phyloP scores from a whole-genome alignment of 2,329 filamentous ascomycete species.

The Chaetomiaceae sp. region DNA sequence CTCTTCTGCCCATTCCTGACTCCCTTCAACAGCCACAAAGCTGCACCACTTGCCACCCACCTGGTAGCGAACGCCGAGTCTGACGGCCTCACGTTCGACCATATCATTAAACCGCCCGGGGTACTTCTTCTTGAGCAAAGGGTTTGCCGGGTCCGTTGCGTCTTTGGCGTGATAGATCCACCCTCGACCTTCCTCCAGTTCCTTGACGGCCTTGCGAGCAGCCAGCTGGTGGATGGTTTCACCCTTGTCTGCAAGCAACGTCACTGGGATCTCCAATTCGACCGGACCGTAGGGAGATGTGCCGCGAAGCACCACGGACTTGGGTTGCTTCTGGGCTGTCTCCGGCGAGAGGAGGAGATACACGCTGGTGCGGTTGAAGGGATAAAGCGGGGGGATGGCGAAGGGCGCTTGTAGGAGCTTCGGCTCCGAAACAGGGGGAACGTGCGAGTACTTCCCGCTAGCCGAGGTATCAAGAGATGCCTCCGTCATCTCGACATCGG shows the following conservation, averaged over 20 bases:
- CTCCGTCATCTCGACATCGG: conserved; percentile 35
- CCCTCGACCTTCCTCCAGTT: conserved; percentile 66
- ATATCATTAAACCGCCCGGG: conserved; percentile 53
- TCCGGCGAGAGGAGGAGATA: conserved; percentile 61
- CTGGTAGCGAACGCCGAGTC: conserved; percentile 61
- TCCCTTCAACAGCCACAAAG: conserved; percentile 61
- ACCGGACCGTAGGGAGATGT: conserved; percentile 55
- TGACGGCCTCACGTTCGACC: conserved; percentile 61
- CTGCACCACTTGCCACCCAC: conserved; percentile 67
- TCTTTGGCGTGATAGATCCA: conserved; percentile 56
- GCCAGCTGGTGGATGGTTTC: conserved; percentile 66
- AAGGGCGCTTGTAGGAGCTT: conserved; percentile 61
- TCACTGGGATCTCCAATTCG: conserved; percentile 60
- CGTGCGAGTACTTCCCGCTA: conserved; percentile 42
- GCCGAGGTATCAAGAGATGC: conserved; percentile 18
- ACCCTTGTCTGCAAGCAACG: conserved; percentile 40
- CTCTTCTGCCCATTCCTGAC: neutral
- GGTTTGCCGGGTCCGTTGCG: conserved; percentile 29
- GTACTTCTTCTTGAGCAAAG: conserved; percentile 43
- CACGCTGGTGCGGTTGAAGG: conserved; percentile 60
- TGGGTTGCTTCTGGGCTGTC: conserved; percentile 41
- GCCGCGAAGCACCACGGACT: conserved; percentile 55
- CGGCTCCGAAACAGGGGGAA: conserved; percentile 51
- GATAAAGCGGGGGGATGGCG: conserved; percentile 59
- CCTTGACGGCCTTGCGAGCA: conserved; percentile 61